These are phyloP conservation scores for Stephania yunnanensis DNA, from an alignment of 164 flowering plant species.

Conservation along the genomic window DNA sequence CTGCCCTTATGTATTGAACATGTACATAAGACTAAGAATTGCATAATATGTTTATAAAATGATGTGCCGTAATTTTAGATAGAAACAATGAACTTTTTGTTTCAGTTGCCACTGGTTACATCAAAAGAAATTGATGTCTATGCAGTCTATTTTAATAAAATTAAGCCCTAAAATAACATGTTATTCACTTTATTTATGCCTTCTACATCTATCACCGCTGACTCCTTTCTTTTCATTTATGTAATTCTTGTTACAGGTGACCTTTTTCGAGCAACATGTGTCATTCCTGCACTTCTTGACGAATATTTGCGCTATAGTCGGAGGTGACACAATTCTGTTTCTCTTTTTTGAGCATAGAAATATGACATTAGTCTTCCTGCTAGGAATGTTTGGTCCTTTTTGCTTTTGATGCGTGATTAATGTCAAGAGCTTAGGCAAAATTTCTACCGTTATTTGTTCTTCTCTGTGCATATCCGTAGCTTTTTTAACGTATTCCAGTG, in stretches of 20 bases:
- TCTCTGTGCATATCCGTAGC: background rate
- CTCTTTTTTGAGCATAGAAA: background rate
- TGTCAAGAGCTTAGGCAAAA: background rate
- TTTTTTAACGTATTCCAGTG: no score
- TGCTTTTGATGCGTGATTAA: background rate
- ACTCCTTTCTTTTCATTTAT: background rate
- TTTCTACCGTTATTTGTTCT: background rate
- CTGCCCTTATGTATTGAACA: background rate
- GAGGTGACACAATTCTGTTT: conserved; percentile 34
- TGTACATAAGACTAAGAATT: background rate
- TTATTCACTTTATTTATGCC: background rate
- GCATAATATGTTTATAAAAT: background rate
- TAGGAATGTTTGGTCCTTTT: background rate
- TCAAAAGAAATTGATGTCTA: background rate
- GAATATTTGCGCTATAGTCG: conserved; percentile 84
- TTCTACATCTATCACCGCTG: background rate
- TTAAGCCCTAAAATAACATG: background rate
- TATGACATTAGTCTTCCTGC: background rate
- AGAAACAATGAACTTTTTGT: background rate
- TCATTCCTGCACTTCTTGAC: conserved; percentile 83
- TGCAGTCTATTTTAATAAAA: background rate
- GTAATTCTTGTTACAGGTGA: conserved; percentile 42
- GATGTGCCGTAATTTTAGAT: background rate
- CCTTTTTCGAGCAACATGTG: conserved; percentile 58
- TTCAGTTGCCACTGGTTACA: background rate